Percentiles rank a stretch among this genome's conserved stretches.
These are phyloP conservation scores for Allomyces macrogynus DNA, from an alignment of 192 early-diverging fungal species.

Conservation along the genomic window DNA sequence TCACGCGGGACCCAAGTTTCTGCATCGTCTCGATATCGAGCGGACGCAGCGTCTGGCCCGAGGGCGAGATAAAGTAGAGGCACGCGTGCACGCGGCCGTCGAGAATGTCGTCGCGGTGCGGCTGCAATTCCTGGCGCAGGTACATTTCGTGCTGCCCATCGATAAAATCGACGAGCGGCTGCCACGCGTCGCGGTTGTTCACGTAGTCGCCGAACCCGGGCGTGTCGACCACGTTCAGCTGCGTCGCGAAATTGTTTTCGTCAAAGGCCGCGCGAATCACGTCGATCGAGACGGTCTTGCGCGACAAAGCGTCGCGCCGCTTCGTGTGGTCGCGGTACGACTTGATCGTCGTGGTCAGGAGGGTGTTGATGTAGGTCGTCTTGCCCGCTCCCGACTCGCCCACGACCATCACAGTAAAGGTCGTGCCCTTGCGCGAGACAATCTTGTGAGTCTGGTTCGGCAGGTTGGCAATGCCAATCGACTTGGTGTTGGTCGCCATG, in stretches of 20 bases:
- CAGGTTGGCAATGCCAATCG: slow-evolving; percentile 90
- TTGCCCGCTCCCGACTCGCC: slow-evolving; percentile 95
- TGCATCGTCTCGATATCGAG: slow-evolving; percentile 98
- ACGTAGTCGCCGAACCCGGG: slow-evolving; percentile 80
- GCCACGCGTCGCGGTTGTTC: slow-evolving; percentile 91
- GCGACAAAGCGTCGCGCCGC: slow-evolving; percentile 81
- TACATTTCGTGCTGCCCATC: slow-evolving; percentile 95
- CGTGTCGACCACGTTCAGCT: slow-evolving; percentile 82
- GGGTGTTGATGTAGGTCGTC: slow-evolving; percentile 97
- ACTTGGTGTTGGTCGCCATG: slow-evolving; percentile 16
- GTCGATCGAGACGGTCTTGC: slow-evolving; percentile 93
- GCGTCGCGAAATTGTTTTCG: slow-evolving; percentile 96
- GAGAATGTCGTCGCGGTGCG: slow-evolving; percentile 61
- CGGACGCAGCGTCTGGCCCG: slow-evolving; percentile 86
- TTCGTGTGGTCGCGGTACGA: slow-evolving; percentile 64
- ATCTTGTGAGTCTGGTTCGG: slow-evolving; percentile 98
- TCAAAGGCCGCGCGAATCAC: slow-evolving; percentile 60
- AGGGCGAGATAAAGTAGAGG: slow-evolving; percentile 95
- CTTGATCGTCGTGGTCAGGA: slow-evolving; percentile 85
- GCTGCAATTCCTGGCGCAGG: slow-evolving; percentile 78
- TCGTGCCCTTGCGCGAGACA: slow-evolving; percentile 86
- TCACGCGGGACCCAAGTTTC: slow-evolving; percentile 81
- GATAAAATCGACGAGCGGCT: slow-evolving; percentile 91
- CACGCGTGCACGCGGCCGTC: slow-evolving; percentile 96
- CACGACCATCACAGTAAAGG: slow-evolving; percentile 91